Conservation (phyloP, 306 rosid species). For the Rosa chinensis region DNA sequence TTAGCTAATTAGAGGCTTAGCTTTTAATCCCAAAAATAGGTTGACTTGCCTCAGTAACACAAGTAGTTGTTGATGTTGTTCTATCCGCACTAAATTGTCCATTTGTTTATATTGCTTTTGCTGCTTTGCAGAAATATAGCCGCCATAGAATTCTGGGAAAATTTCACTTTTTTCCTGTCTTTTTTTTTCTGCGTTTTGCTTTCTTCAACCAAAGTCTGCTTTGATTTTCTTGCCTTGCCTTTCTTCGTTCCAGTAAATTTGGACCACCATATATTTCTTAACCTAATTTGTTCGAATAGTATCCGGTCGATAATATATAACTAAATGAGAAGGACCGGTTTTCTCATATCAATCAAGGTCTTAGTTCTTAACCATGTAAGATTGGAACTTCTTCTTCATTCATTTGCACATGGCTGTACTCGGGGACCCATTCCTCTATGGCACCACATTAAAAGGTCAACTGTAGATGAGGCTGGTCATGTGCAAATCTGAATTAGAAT, state of each 20-base stretch:
- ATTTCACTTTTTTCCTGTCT: background rate
- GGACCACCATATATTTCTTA: background rate
- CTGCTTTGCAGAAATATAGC: no score
- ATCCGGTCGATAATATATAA: background rate
- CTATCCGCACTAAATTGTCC: background rate
- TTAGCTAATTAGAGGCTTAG: background rate
- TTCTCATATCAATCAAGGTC: background rate
- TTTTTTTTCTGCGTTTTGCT: background rate
- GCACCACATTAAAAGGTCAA: constrained; percentile 5
- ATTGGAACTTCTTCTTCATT: background rate
- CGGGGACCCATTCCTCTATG: background rate
- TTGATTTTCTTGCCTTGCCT: background rate
- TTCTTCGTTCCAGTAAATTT: background rate
- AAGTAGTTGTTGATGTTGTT: background rate
- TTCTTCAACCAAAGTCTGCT: background rate
- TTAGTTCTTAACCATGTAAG: background rate
- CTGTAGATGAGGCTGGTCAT: background rate
- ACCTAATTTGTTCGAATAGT: background rate
- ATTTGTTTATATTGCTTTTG: background rate
- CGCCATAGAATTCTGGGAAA: background rate
- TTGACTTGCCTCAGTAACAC: background rate
- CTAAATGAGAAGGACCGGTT: background rate
- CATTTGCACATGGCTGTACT: background rate
- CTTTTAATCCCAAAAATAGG: background rate
- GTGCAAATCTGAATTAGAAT: background rate